Evolutionary conservation across 2,329 filamentous ascomycete species (phyloP), one percentile per base, ranked within the genome.

Genomic region (Ambrosiella beaveri): DNA sequence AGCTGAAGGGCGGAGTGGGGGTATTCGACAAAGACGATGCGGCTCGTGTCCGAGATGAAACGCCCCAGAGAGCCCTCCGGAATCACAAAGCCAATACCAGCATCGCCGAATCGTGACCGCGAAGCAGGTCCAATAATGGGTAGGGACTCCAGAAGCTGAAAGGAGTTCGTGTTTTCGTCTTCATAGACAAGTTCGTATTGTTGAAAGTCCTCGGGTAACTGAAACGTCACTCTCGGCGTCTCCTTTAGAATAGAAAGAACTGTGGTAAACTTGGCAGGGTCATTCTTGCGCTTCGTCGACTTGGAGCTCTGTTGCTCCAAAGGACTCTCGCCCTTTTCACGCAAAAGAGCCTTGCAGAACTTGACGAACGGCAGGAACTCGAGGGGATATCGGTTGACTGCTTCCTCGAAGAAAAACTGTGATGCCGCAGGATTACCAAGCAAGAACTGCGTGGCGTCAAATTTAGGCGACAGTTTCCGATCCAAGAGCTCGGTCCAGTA

Each of bases 81-180:
- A 62, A 90, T 81, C 54, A 75, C 74, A 62, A 88, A 82, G 63
- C 65, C 71, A 58, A 79, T 73, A 49, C 77, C 72, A 45, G 72
- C 71, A 41, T 59, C 52, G 17, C 61, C 61, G n/a, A 60, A 59
- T 37, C 62, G 61, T 5, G 53, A 60, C 27, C 62, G 59, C 3
- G 55, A 41, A 11, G 57, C 52, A 6, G 62, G 58, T 13, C 71
- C 67, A 61, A 91, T 85, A 2, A 90, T 74, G 1, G 81, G 74
- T 7, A 90, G 71, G 56, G 82, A 76, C 50, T 76, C 73, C 1
- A 76, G 72, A 3, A 96, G 77, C 61, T 79, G 76, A 61, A 96
- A 86, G 15, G 80, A 81, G 64, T 94, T 93, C 35, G 80, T 81
- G 63, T 93, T 90, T 60, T 93, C 86, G 62, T 95, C 88, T 69